Base-by-base conservation (phyloP, 768 basidiomycete genomes). In the Rhodotorula graminis region DNA sequence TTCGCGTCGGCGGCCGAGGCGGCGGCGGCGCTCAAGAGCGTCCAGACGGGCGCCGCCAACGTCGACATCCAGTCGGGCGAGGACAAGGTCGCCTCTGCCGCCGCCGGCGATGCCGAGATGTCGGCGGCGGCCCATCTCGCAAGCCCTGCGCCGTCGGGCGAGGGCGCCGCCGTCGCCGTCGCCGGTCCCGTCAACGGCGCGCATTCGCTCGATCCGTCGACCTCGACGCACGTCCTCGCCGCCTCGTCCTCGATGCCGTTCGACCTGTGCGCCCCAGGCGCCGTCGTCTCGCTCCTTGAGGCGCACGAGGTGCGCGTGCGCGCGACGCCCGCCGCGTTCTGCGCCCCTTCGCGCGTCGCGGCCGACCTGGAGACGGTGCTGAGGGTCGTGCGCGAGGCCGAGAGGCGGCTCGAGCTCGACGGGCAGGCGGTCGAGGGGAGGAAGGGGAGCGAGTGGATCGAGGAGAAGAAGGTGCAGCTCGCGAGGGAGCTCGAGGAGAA, bases 301-400 rank as follows among this genome's bases (percentile, higher is more conserved):
- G 89, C 91, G 44, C 90, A 90, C 82, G 85, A 87, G 68, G 90
- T 89, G 78, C 85, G 88, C 74, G 82, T 91, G 69, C 89, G 92
- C 60, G 88, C 87, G 77, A 86, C 94, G 10, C 92, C 94, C 33
- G 88, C 92, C 77, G 85, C 90, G 31, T 88, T 92, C 31, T 90
- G 88, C 80, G 86, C 86, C 67, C 89, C 91, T 27, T 89, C 90
- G 33, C 85, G 94, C 61, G 83, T 87, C 16, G 91, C 87, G 80
- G 89, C 89, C 81, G 60, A 61, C 60, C 15, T 46, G 15, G 60
- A 46, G n/a, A 19, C 1, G 21, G 60, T 29, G 27, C 44, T 46
- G 9, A 27, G 19, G 78, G 73, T 70, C 42, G 70, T 49, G 12
- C 76, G 42, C 40, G 58, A 59, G 58, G 19, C 23, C 64, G 65